Evolutionary conservation across 176 grass and related monocot species (phyloP).

Genomic region (Eleusine indica): DNA sequence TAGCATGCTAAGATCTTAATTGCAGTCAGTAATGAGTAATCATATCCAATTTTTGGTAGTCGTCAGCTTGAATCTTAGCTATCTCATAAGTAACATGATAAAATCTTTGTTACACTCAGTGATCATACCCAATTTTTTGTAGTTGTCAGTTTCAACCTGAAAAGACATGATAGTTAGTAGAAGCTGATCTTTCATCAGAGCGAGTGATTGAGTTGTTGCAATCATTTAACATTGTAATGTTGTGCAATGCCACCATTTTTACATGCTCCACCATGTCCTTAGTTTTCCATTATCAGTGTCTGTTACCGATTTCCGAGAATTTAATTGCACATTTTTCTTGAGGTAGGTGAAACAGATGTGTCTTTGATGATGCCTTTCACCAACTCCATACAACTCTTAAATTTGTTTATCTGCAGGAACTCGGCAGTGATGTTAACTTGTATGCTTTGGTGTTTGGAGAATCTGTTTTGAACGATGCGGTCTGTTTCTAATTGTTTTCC

Average conservation of each 20-base stretch:
- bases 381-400: conserved; percentile 18
- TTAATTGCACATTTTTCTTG: conserved; percentile 11
- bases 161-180: background rate
- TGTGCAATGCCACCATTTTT: background rate
- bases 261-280: background rate
- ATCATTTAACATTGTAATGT: background rate
- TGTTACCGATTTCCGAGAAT: conserved; percentile 11
- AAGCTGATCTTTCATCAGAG: conserved; percentile 1
- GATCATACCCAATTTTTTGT: background rate
- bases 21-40: background rate
- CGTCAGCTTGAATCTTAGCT: background rate
- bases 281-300: conserved; percentile 13
- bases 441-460: conserved; percentile 99
- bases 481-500: conserved; percentile 62
- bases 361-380: background rate
- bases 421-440: conserved; percentile 92
- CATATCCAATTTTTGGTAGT: background rate
- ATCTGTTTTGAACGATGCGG: conserved; percentile 98
- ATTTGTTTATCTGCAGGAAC: conserved; percentile 71
- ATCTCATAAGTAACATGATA: background rate
- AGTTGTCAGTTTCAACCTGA: background rate
- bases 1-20: background rate
- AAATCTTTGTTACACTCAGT: background rate
- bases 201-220: background rate
- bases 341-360: background rate